Percentiles rank a stretch among this genome's conserved stretches.
phyloP scores from a whole-genome alignment of 2,329 filamentous ascomycete species.

The Cordyceps sp. region DNA sequence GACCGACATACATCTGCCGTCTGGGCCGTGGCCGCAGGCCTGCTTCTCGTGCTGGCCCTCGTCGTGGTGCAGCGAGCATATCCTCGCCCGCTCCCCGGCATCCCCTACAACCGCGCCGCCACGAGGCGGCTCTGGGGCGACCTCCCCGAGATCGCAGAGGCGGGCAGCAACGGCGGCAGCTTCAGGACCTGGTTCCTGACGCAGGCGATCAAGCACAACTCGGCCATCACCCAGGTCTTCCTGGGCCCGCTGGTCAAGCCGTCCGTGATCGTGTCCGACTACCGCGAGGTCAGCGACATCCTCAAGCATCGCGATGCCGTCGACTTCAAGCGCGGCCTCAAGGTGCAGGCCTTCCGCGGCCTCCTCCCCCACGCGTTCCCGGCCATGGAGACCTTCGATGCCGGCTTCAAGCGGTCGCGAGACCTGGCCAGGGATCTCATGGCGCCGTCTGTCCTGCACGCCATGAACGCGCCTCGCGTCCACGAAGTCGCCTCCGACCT shows the following conservation, averaged over 20 bases:
- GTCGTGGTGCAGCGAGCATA: no score
- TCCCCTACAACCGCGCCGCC: constrained; percentile 10
- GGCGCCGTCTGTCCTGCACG: constrained; percentile 15
- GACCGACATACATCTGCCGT: no score
- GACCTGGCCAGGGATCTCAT: constrained; percentile 19
- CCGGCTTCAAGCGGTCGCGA: constrained; percentile 14
- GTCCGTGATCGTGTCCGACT: constrained; percentile 15
- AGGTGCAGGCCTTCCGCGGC: no score
- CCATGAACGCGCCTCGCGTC: constrained; percentile 12
- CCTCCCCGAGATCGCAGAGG: constrained; percentile 5
- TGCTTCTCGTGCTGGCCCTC: no score
- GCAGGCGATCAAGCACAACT: constrained; percentile 9
- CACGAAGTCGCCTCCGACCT: constrained; percentile 14
- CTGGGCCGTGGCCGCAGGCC: no score
- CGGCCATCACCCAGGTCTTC: constrained; percentile 17
- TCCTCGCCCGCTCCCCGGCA: constrained; percentile 10
- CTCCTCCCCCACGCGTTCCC: no score
- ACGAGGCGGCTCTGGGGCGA: constrained; percentile 9
- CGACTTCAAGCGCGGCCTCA: no score
- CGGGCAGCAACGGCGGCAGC: constrained; percentile 4
- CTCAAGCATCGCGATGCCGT: constrained; percentile 13
- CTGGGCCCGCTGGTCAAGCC: constrained; percentile 14
- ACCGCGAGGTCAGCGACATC: constrained; percentile 15
- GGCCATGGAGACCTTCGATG: constrained; percentile 13
- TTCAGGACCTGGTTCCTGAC: constrained; percentile 13